These are phyloP conservation scores for Colletotrichum tamarilloi DNA, from an alignment of 2,329 filamentous ascomycete genomes.

Conservation along the genomic window DNA sequence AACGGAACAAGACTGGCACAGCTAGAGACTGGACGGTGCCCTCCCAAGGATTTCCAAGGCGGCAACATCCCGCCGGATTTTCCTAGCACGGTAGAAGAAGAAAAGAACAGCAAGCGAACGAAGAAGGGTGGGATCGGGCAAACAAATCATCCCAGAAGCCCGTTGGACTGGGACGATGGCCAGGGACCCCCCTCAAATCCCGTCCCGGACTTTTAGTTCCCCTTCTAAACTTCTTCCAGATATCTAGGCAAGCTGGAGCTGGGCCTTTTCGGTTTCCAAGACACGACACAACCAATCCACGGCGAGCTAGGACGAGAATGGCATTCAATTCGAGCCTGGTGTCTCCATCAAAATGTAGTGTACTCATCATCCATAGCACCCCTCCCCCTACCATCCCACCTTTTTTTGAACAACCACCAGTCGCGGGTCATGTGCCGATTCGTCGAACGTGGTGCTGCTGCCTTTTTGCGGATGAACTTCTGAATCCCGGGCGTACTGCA, in stretches of 20 bases:
- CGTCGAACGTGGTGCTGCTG: neutral
- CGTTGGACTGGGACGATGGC: neutral
- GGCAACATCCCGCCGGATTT: neutral
- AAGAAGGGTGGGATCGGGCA: neutral
- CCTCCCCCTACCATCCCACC: neutral
- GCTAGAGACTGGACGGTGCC: neutral
- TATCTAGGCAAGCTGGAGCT: neutral
- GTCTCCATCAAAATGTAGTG: neutral
- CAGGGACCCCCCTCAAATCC: constrained; percentile 5
- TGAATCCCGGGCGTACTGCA: neutral
- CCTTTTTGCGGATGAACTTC: neutral
- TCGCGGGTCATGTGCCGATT: neutral
- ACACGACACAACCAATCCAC: neutral
- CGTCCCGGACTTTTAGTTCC: neutral
- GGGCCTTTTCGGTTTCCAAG: neutral
- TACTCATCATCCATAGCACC: constrained; percentile 17
- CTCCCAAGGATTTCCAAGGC: neutral
- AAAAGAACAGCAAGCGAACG: neutral
- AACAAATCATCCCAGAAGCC: constrained; percentile 18
- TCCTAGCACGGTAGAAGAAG: neutral
- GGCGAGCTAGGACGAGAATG: constrained; percentile 14
- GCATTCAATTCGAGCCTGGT: constrained; percentile 17
- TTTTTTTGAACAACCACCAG: neutral
- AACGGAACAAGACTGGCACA: neutral
- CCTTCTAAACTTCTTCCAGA: neutral